Evolutionary conservation across 192 early-diverging fungal genomes (phyloP), one percentile per base, ranked within the genome.

Genomic region (Coemansia sp.): DNA sequence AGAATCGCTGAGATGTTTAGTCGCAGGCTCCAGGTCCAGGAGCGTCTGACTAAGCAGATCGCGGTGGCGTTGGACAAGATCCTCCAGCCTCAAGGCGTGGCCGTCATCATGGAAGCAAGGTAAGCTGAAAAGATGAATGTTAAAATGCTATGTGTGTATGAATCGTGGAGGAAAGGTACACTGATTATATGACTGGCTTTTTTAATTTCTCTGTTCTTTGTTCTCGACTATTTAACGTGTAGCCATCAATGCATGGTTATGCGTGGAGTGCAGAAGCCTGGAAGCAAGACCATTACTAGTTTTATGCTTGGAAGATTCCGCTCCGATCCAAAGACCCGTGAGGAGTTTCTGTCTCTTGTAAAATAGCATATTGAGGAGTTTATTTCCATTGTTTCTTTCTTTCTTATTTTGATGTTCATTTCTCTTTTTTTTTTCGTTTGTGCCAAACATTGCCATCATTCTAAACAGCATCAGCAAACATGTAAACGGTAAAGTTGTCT

Each of bases 1-100:
- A 90, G 98, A 26, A 93, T 99, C 66, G 96, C 98, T 18, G 98
- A 99, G 78, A 96, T 98, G 95, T 96, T 99, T 76, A 88, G 90
- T 56, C 89, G 96, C 63, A 84, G 98, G 56, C 84, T 99, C 60
- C 96, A 98, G 84, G 91, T 98, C 6, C 98, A 99, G 84, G 98
- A 99, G 70, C 89, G 98, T 12, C 80, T 99, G 62, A 99, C 98
- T 22, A 98, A 98, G 85, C 98, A 99, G 74, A 90, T 99, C 54
- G 96, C 96, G 3, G 84, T 90, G 46, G 89, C 95, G 10, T 77
- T 99, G 41, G 86, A 93, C 79, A 94, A 96, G 73, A 89, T 96
- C 21, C 80, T 99, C 8, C 87, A 97, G 76, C 96, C 98, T 22
- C 90, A 91, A 74, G 98, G 98, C 45, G 96, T 99, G 40, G 98